Conservation (phyloP, 129 eudicot genomes). For the Calendula officinalis region DNA sequence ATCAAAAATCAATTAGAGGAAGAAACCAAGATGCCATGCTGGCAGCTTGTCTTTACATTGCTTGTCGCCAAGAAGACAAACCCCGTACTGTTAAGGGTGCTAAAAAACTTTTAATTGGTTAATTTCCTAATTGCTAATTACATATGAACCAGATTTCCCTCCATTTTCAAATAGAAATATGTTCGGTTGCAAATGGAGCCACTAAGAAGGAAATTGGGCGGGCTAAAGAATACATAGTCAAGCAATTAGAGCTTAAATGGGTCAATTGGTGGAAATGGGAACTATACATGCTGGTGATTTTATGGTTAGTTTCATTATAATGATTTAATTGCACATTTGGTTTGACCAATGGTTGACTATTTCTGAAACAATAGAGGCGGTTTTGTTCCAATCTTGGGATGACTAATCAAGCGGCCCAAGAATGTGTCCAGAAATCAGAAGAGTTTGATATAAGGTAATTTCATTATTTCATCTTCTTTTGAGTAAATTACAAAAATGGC, state of each 20-base stretch:
- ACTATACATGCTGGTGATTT: conserved; percentile 61
- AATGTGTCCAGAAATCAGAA: conserved; percentile 52
- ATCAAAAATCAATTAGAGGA: conserved; percentile 75
- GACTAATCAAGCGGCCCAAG: conserved; percentile 50
- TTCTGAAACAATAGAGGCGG: conserved; percentile 43
- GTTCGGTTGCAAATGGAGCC: conserved; percentile 52
- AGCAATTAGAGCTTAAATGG: conserved; percentile 63
- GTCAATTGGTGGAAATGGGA: conserved; percentile 64
- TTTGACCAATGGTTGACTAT: neutral
- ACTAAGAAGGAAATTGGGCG: conserved; percentile 74
- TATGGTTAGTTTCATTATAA: neutral
- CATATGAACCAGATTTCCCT: conserved; percentile 26
- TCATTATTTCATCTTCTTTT: neutral
- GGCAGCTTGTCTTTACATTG: conserved; percentile 79
- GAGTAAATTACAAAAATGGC: too few species aligned
- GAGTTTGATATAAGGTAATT: conserved; percentile 35
- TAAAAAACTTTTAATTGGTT: neutral
- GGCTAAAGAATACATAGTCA: conserved; percentile 64
- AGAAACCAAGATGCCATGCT: conserved; percentile 70
- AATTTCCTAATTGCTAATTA: conserved; percentile 39
- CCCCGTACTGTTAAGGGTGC: conserved; percentile 79
- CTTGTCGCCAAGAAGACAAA: conserved; percentile 78
- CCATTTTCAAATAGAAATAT: conserved; percentile 11
- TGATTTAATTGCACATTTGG: neutral
- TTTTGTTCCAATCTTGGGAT: conserved; percentile 68